Conservation (phyloP, 768 basidiomycete genomes). For the Suillus fuscotomentosus region DNA sequence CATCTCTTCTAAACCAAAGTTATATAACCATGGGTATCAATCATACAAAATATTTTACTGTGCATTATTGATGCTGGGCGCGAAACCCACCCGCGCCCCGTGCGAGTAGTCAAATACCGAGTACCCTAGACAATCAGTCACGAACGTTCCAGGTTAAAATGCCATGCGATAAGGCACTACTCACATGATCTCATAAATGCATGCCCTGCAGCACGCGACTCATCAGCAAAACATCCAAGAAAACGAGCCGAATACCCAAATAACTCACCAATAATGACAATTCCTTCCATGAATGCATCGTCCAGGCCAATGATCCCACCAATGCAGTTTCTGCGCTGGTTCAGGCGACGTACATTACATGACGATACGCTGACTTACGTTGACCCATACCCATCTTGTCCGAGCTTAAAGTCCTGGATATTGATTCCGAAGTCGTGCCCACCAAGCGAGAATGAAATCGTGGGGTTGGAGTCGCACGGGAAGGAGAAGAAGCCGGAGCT, state of each 20-base stretch:
- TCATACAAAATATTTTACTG: not conserved
- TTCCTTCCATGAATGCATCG: constrained; percentile 44
- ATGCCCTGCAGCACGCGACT: constrained; percentile 38
- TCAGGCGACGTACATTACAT: not conserved
- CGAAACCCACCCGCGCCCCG: constrained; percentile 54
- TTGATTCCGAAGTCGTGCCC: constrained; percentile 41
- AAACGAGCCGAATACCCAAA: not conserved
- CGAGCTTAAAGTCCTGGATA: constrained; percentile 56
- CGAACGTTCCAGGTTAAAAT: constrained; percentile 4
- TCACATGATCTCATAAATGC: constrained; percentile 67
- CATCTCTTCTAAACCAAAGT: not conserved
- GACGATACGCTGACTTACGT: constrained; percentile 23
- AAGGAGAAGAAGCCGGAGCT: constrained; percentile 53
- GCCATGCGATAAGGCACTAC: constrained; percentile 19
- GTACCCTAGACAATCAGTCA: constrained; percentile 43
- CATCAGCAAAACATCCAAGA: constrained; percentile 18
- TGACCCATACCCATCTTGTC: constrained; percentile 31
- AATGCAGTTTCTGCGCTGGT: constrained; percentile 48
- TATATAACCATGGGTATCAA: not conserved
- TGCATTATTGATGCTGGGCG: constrained; percentile 50
- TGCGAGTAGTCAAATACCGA: constrained; percentile 59
- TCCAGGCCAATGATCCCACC: constrained; percentile 52
- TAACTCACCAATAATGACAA: constrained; percentile 57
- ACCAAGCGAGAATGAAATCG: constrained; percentile 46
- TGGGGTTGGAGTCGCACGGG: constrained; percentile 42